phyloP scores from a whole-genome alignment of 2,329 filamentous ascomycete genomes.

The Biscogniauxia marginata region DNA sequence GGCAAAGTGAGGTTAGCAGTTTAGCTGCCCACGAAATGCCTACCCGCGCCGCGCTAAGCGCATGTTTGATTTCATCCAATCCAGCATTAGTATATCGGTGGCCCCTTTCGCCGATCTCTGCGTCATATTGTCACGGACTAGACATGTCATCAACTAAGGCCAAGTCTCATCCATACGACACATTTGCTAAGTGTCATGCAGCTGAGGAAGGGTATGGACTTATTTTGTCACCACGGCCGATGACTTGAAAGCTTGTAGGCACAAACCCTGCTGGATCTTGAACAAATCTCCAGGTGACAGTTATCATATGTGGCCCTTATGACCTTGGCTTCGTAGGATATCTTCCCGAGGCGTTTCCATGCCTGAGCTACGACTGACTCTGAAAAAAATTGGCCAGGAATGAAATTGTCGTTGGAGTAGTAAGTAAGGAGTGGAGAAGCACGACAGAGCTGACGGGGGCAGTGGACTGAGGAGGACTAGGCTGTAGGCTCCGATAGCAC shows the following conservation, averaged over 20 bases:
- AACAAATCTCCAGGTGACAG: slow-evolving; percentile 25
- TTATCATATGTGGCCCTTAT: slow-evolving; percentile 26
- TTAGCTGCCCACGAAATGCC: slow-evolving; percentile 21
- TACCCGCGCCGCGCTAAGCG: slow-evolving; percentile 31
- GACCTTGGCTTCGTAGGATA: slow-evolving; percentile 32
- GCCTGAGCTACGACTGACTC: slow-evolving; percentile 17
- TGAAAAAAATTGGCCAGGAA: slow-evolving; percentile 23
- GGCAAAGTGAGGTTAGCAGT: slow-evolving; percentile 39
- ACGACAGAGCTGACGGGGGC: slow-evolving; percentile 10
- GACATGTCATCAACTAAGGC: slow-evolving; percentile 7
- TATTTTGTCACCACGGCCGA: slow-evolving; percentile 17
- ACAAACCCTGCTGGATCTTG: slow-evolving; percentile 25
- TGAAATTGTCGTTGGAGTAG: slow-evolving; percentile 26
- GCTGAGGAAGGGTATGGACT: slow-evolving; percentile 9
- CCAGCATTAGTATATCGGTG: slow-evolving; percentile 23
- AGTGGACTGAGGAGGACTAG: slow-evolving; percentile 10
- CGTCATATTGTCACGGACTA: slow-evolving; percentile 15
- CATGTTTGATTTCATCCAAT: slow-evolving; percentile 27
- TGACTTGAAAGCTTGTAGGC: slow-evolving; percentile 15
- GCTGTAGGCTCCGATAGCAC: slow-evolving; percentile 15
- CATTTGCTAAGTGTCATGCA: slow-evolving; percentile 4
- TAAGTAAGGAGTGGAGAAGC: slow-evolving; percentile 14
- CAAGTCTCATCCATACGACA: slow-evolving; percentile 6
- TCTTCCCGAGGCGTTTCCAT: slow-evolving; percentile 24
- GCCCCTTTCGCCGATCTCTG: slow-evolving; percentile 17